Conservation (phyloP, 202 grass and related monocot genomes). For the Setaria italica region DNA sequence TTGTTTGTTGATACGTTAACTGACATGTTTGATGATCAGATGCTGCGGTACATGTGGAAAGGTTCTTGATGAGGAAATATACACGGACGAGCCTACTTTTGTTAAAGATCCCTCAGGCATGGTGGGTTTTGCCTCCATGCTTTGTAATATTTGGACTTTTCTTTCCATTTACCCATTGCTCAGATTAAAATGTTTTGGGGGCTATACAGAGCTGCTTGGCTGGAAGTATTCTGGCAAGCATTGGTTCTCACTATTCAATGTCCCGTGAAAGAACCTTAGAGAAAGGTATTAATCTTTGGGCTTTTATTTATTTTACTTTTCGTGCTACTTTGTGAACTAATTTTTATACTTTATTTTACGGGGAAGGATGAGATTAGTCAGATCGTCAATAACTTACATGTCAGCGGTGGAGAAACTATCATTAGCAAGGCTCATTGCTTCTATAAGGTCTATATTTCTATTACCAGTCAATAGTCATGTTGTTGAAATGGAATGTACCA, state of each 20-base stretch:
- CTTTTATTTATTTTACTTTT: constrained; percentile 13
- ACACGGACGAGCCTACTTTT: constrained; percentile 61
- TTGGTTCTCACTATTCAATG: constrained; percentile 74
- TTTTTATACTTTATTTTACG: constrained; percentile 51
- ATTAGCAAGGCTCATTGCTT: constrained; percentile 67
- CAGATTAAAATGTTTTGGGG: constrained; percentile 40
- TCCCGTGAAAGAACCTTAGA: constrained; percentile 88
- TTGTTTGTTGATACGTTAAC: constrained; percentile 20
- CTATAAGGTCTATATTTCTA: constrained; percentile 62
- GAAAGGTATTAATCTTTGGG: constrained; percentile 57
- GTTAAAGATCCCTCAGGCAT: constrained; percentile 59
- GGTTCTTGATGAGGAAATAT: constrained; percentile 87
- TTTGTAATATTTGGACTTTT: constrained; percentile 20
- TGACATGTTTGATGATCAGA: constrained; percentile 57
- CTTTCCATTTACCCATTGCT: constrained; percentile 33
- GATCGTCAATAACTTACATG: constrained; percentile 66
- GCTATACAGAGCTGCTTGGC: constrained; percentile 63
- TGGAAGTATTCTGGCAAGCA: constrained; percentile 64
- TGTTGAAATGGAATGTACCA: constrained; percentile 21
- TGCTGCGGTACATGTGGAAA: constrained; percentile 78
- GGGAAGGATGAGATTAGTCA: constrained; percentile 83
- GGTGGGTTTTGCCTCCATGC: constrained; percentile 44
- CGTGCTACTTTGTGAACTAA: not conserved
- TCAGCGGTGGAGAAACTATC: constrained; percentile 84
- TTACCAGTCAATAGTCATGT: constrained; percentile 23